Conservation (phyloP, 306 rosid genomes). For the Gleditsia sinensis region DNA sequence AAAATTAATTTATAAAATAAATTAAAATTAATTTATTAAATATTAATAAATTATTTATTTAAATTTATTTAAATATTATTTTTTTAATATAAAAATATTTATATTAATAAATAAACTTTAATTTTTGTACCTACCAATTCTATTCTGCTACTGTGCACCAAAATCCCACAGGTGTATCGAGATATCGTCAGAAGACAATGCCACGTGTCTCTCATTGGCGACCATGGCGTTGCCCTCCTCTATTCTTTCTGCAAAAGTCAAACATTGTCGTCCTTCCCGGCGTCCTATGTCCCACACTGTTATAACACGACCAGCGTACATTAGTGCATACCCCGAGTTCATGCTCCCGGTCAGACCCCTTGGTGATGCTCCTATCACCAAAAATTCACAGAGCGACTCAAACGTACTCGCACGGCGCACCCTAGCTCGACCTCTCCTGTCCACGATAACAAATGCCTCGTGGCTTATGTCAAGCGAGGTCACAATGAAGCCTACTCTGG, state of each 20-base stretch:
- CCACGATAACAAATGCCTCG: slow-evolving; percentile 49
- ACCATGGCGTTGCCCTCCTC: slow-evolving; percentile 48
- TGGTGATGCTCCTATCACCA: slow-evolving; percentile 29
- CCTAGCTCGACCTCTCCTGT: slow-evolving; percentile 44
- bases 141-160: slow-evolving; percentile 47
- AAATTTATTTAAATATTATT: no score
- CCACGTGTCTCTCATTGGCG: slow-evolving; percentile 67
- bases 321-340: slow-evolving; percentile 55
- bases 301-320: slow-evolving; percentile 42
- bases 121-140: background rate
- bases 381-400: slow-evolving; percentile 55
- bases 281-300: slow-evolving; percentile 57
- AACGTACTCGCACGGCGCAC: slow-evolving; percentile 52
- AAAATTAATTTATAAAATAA: no score
- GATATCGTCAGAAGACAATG: slow-evolving; percentile 32
- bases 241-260: slow-evolving; percentile 9
- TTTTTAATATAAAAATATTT: no score
- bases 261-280: background rate
- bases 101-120: no score
- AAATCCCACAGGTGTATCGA: slow-evolving; percentile 72
- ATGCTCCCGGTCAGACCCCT: slow-evolving; percentile 59
- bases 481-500: slow-evolving; percentile 46
- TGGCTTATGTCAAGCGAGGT: slow-evolving; percentile 54
- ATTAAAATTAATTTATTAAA: no score
- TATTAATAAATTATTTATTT: no score